Percentiles rank a stretch among this genome's conserved stretches.
Evolutionary conservation across 1,284 basidiomycete species (phyloP).

Genomic region (Ganoderma lingzhi): DNA sequence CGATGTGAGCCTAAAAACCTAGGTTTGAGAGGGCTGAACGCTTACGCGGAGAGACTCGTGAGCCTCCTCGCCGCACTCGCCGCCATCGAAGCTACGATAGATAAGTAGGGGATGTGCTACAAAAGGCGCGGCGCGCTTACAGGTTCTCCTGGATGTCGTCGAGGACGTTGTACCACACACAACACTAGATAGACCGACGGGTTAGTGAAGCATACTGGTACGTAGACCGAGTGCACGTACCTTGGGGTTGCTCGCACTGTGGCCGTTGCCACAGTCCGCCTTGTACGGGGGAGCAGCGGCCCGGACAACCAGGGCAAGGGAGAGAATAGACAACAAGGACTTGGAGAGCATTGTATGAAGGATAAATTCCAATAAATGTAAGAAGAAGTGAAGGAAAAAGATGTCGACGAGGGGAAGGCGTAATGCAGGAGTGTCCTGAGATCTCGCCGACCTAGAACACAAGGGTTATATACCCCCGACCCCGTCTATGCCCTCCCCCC

Average conservation of each 20-base stretch:
- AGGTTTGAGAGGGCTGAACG: not conserved
- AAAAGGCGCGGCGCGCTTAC: not conserved
- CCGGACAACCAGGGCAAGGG: constrained; percentile 18
- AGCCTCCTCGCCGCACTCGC: constrained; percentile 37
- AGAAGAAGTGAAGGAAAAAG: not conserved
- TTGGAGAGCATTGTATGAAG: constrained; percentile 23
- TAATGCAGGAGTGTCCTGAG: constrained; percentile 12
- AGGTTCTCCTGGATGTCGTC: constrained; percentile 29
- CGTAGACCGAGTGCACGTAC: not conserved
- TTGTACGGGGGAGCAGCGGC: constrained; percentile 23
- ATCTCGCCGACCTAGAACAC: not conserved
- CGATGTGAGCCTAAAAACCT: not conserved
- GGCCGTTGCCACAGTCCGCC: constrained; percentile 32
- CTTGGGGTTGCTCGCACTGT: constrained; percentile 44
- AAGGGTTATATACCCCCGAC: constrained; percentile 7
- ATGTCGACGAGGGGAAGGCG: constrained; percentile 8
- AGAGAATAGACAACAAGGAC: constrained; percentile 18
- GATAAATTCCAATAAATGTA: constrained; percentile 9
- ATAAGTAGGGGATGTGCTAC: not conserved
- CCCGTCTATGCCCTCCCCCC: not conserved
- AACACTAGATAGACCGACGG: constrained; percentile 17
- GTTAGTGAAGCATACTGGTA: not conserved
- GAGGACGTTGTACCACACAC: constrained; percentile 30
- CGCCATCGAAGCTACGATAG: constrained; percentile 23
- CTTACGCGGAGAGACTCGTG: constrained; percentile 35